Evolutionary conservation across 208 protist species (phyloP), one percentile per base, ranked within the genome.

Genomic region (Wallacemonas rigidus): DNA sequence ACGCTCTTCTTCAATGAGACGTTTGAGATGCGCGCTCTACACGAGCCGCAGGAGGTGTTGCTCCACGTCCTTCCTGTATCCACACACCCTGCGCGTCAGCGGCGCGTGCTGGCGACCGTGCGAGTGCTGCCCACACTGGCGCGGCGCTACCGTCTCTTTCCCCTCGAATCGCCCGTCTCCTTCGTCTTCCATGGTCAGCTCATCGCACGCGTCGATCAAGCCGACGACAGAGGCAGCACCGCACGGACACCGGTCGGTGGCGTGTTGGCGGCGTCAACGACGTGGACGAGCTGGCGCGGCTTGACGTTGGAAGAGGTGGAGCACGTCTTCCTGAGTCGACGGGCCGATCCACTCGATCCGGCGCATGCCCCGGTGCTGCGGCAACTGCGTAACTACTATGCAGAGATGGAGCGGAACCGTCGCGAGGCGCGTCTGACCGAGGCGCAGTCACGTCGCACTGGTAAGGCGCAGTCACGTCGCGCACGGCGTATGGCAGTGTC

Each of bases 1-100:
- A 73, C 85, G 0, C 53, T 89, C 53, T 91, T 90, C 60, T 85
- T 88, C 75, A 95, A 95, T 50, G 90, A 95, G 62, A 91, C 86
- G 35, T 95, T 95, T 74, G 90, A 95, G 62, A 55, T 95, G n/a
- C 80, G 80, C 47, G 75, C 86, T 15, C 44, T 79, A 71, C 76
- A 81, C 36, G 87, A 92, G 71, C 87, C 83, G n/a, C 67, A 76
- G 55, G 90, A 95, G 76, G 80, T 95, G 36, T 65, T 95, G 9
- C 78, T 95, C 15, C 90, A 95, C 71, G 64, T 95, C 68, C 77
- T 95, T n/a, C 81, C 82, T 14, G 80, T 89, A 39, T 74, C 74
- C 11, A 65, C 74, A 14, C 61, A 69, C 17, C 72, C 71, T 1
- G 51, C 72, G 3, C 36, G 54, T 0, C 74, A 71, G 56, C 65